These are phyloP conservation scores for Trichosporon asahii DNA, from an alignment of 1,284 basidiomycete species.

Conservation along the genomic window DNA sequence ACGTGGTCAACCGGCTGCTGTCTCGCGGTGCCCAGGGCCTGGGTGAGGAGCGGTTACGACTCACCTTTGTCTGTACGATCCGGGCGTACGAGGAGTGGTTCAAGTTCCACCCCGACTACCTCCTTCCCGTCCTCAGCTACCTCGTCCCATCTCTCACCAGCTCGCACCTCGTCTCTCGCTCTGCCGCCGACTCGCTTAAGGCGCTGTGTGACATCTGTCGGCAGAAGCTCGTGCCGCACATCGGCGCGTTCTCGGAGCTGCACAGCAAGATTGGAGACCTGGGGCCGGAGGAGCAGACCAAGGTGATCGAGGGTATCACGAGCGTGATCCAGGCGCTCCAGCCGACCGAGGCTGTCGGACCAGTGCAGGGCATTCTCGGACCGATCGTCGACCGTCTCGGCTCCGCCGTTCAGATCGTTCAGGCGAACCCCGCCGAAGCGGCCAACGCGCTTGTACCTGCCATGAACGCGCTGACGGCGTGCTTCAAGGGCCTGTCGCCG, in stretches of 20 bases:
- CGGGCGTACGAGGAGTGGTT: conserved; percentile 84
- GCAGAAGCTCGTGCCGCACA: conserved; percentile 70
- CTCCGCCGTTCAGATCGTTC: conserved; percentile 59
- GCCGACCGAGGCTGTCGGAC: conserved; percentile 68
- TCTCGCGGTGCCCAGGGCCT: conserved; percentile 54
- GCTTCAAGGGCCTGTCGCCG: conserved; percentile 77
- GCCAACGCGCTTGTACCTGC: conserved; percentile 54
- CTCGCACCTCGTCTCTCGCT: conserved; percentile 66
- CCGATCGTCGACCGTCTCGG: conserved; percentile 70
- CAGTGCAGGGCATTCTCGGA: conserved; percentile 73
- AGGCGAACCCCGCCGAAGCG: conserved; percentile 18
- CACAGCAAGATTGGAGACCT: conserved; percentile 70
- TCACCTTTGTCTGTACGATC: conserved; percentile 66
- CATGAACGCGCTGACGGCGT: conserved; percentile 71
- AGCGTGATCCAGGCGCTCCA: conserved; percentile 84
- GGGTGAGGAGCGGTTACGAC: conserved; percentile 61
- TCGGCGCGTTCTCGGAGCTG: conserved; percentile 74
- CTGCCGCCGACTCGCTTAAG: conserved; percentile 72
- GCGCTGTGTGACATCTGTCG: conserved; percentile 84
- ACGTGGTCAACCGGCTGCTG: conserved; percentile 55
- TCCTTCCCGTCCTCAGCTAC: conserved; percentile 61
- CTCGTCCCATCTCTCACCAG: conserved; percentile 61
- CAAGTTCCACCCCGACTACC: conserved; percentile 56
- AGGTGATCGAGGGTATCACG: conserved; percentile 82
- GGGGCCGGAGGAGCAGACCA: conserved; percentile 81